Base-by-base conservation (phyloP, 805 yeast genomes). In the Lachancea cidri region DNA sequence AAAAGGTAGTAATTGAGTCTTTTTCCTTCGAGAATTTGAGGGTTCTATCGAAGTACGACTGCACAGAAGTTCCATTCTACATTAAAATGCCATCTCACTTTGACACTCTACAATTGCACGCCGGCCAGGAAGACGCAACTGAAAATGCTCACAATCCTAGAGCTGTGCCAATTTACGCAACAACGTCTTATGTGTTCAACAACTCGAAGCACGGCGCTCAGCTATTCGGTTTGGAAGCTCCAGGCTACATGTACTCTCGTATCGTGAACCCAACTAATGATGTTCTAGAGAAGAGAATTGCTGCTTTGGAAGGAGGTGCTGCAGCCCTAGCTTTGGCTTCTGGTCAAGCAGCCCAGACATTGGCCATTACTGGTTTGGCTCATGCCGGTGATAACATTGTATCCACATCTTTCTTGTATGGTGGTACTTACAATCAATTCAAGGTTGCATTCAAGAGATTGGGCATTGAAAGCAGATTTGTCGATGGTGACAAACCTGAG, bases 361-460 rank as follows among this genome's bases (percentile, higher is more conserved):
- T 84, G 44, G 95, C 96, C 16, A 71, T 88, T 61, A 74, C 85
- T 27, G 86, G 86, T 42, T 73, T 88, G 53, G 94, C 96, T 29
- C 87, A 83, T 52, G 64, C 77, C 42, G 98, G 98, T 54, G 95
- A 87, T 61, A 93, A 93, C 69, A 76, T 91, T 52, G 77, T 91
- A 41, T 81, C 96, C 22, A 82, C 96, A 17, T 77, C 95, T 5
- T 86, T 62, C 71, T 71, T 91, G 47, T 91, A 93, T 62, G 98
- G 98, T 52, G 98, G 98, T 57, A 89, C 97, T 44, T 88, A 83
- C 70, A 91, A 91, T 64, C 96, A 91, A 64, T 86, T 91, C 73
- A 88, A 87, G 66, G 94, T 87, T 52, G 81, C 93, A 17, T 84
- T 91, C 73, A 85, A 86, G 67, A 77, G 94, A 60, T 70, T 88